A percentile compares a stretch with the other conserved stretches of the same genome.
These are phyloP conservation scores for Hippophae tibetana DNA, from an alignment of 306 rosid species.

Conservation along the genomic window DNA sequence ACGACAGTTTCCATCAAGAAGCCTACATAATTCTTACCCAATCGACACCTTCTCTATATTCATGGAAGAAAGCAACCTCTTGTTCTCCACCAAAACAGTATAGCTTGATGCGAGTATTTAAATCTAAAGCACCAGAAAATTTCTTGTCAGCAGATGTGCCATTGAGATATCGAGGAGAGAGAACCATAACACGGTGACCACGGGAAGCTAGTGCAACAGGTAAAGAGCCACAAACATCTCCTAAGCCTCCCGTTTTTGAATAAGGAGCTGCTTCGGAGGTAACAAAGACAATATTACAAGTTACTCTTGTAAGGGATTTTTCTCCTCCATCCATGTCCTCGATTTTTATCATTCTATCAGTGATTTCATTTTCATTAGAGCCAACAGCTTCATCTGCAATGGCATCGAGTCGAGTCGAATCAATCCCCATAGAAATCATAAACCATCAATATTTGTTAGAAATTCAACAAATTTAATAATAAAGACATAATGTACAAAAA, in stretches of 20 bases:
- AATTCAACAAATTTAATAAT: not conserved
- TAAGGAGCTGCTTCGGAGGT: slow-evolving; percentile 81
- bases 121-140: slow-evolving; percentile 38
- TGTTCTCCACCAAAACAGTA: slow-evolving; percentile 58
- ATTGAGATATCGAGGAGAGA: slow-evolving; percentile 61
- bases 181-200: slow-evolving; percentile 88
- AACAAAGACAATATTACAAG: slow-evolving; percentile 48
- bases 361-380: slow-evolving; percentile 9
- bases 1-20: not conserved
- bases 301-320: slow-evolving; percentile 22
- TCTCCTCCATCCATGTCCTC: slow-evolving; percentile 24
- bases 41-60: slow-evolving; percentile 67
- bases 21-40: slow-evolving; percentile 44
- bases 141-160: slow-evolving; percentile 47
- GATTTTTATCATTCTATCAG: slow-evolving; percentile 10
- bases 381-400: slow-evolving; percentile 22
- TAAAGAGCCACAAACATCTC: slow-evolving; percentile 91
- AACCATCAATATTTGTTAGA: not conserved
- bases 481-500: too few relatives aligned
- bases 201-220: slow-evolving; percentile 67
- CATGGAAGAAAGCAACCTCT: slow-evolving; percentile 72
- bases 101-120: slow-evolving; percentile 20
- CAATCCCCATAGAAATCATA: slow-evolving; percentile 1
- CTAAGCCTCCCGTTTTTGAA: slow-evolving; percentile 87
- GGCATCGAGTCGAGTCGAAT: not conserved